Conservation (phyloP, 2,329 filamentous ascomycete species). For the Cladosporium sp. region DNA sequence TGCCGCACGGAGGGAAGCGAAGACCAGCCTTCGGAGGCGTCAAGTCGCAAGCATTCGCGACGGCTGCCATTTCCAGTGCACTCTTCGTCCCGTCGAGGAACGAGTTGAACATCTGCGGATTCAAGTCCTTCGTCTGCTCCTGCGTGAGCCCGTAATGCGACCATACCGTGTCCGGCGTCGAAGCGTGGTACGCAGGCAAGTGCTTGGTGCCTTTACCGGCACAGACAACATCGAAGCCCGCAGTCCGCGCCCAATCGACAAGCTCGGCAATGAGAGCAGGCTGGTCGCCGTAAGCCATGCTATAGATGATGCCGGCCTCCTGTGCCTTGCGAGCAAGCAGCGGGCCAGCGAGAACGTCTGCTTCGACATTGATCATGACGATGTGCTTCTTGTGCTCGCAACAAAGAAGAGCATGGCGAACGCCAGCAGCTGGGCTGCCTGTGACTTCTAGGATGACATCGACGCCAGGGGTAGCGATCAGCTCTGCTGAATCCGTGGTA, state of each 20-base stretch:
- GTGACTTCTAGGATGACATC: constrained; percentile 42
- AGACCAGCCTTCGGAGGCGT: constrained; percentile 37
- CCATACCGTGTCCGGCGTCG: constrained; percentile 44
- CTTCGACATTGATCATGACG: constrained; percentile 45
- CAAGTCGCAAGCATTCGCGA: constrained; percentile 41
- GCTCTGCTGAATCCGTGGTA: constrained; percentile 37
- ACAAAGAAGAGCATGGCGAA: constrained; percentile 39
- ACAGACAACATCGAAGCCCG: constrained; percentile 41
- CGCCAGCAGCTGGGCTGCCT: constrained; percentile 39
- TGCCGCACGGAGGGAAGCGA: constrained; percentile 40
- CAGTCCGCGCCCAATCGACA: constrained; percentile 40
- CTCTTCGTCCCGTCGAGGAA: constrained; percentile 46
- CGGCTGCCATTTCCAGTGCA: constrained; percentile 44
- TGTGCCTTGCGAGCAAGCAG: constrained; percentile 36
- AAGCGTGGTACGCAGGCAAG: constrained; percentile 41
- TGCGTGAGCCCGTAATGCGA: constrained; percentile 42
- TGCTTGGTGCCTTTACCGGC: constrained; percentile 44
- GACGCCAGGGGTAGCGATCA: constrained; percentile 40
- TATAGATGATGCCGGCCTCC: constrained; percentile 43
- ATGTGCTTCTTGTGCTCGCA: constrained; percentile 46
- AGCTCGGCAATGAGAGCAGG: constrained; percentile 40
- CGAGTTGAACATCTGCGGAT: constrained; percentile 45
- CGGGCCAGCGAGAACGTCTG: constrained; percentile 40
- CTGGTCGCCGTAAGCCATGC: constrained; percentile 44
- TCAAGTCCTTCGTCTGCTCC: constrained; percentile 41